Conservation (phyloP, 208 protist genomes). For the Leishmania gerbilli region DNA sequence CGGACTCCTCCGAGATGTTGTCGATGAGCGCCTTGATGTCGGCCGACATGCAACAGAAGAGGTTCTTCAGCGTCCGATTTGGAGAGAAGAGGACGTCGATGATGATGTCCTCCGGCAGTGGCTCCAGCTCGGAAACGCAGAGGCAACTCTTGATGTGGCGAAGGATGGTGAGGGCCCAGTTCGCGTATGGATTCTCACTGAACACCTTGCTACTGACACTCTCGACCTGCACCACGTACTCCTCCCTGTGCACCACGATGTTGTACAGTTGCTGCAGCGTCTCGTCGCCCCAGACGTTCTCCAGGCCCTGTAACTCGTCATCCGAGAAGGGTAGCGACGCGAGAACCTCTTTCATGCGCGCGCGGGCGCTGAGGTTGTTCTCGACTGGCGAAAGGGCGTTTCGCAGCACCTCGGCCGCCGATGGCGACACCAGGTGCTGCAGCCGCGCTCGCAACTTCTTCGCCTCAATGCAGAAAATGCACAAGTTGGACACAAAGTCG, state of each 20-base stretch:
- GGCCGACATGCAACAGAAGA: constrained; percentile 68
- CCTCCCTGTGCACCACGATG: constrained; percentile 70
- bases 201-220: constrained; percentile 51
- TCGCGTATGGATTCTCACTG: constrained; percentile 60
- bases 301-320: constrained; percentile 52
- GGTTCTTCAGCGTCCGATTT: constrained; percentile 77
- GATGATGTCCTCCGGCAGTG: constrained; percentile 44
- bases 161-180: constrained; percentile 66
- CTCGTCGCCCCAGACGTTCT: constrained; percentile 53
- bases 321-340: constrained; percentile 55
- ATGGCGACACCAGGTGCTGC: constrained; percentile 71
- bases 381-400: constrained; percentile 26
- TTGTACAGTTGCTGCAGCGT: constrained; percentile 63
- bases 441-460: constrained; percentile 70
- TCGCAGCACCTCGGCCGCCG: constrained; percentile 65
- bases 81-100: constrained; percentile 81
- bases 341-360: constrained; percentile 28
- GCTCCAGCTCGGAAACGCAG: constrained; percentile 26
- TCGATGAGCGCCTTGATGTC: constrained; percentile 55
- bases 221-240: constrained; percentile 85
- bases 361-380: not conserved
- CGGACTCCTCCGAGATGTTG: constrained; percentile 23
- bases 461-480: constrained; percentile 78
- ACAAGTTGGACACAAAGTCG: constrained; percentile 85
- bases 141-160: constrained; percentile 57